Evolutionary conservation across 306 rosid genomes (phyloP).

Genomic region (Biancaea sappan): DNA sequence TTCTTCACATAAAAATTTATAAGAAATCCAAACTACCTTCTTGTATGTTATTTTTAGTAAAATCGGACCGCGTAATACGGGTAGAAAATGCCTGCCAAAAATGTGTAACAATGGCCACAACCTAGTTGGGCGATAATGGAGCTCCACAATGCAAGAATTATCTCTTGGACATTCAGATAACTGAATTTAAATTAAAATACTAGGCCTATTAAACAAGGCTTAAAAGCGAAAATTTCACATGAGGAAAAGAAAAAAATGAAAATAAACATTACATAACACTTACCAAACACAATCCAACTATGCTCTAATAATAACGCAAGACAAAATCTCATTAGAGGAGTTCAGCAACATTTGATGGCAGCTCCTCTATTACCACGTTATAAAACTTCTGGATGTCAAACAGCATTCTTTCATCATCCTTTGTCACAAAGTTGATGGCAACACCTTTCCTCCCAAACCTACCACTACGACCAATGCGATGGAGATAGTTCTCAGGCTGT

Average conservation of each 20-base stretch:
- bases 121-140: constrained; percentile 38
- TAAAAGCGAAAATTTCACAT: not conserved
- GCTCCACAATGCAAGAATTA: constrained; percentile 41
- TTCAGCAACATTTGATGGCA: constrained; percentile 81
- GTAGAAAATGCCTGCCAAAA: constrained; percentile 33
- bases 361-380: constrained; percentile 73
- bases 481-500: constrained; percentile 89
- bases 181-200: constrained; percentile 39
- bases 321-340: constrained; percentile 69
- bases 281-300: constrained; percentile 37
- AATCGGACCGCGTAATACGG: not conserved
- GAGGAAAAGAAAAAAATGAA: not conserved
- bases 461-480: constrained; percentile 87
- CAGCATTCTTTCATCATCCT: constrained; percentile 71
- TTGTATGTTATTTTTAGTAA: not conserved
- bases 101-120: constrained; percentile 36
- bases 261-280: constrained; percentile 37
- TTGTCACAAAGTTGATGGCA: constrained; percentile 73
- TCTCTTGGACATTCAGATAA: constrained; percentile 36
- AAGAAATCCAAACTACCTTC: not conserved
- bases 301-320: constrained; percentile 31
- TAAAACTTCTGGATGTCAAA: constrained; percentile 81
- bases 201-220: constrained; percentile 43
- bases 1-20: no score
- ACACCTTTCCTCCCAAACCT: constrained; percentile 88